Conservation (phyloP, 2,329 filamentous ascomycete genomes). For the Dryadomyces sulphureus region DNA sequence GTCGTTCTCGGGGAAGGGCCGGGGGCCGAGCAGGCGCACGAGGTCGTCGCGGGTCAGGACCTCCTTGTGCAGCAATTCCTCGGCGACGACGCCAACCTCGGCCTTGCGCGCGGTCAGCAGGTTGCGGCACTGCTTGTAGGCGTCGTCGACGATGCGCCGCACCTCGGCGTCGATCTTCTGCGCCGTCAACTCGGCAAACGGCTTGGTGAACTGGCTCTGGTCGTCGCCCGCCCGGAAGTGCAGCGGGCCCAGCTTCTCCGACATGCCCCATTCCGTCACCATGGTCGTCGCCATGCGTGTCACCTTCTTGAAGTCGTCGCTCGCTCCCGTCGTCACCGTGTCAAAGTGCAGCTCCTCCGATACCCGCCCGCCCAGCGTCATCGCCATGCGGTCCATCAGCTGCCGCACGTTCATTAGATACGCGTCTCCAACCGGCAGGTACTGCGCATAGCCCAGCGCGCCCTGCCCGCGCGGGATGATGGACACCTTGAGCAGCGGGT, state of each 20-base stretch:
- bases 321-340: constrained; percentile 86
- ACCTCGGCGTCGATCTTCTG: constrained; percentile 88
- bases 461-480: constrained; percentile 95
- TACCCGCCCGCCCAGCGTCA: constrained; percentile 92
- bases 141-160: constrained; percentile 77
- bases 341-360: constrained; percentile 95
- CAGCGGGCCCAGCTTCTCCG: constrained; percentile 78
- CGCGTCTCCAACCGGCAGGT: constrained; percentile 79
- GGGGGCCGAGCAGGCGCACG: constrained; percentile 69
- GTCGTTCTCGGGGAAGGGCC: constrained; percentile 71
- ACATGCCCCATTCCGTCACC: constrained; percentile 99
- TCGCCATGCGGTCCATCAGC: constrained; percentile 98
- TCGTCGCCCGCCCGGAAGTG: constrained; percentile 63
- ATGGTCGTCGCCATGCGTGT: constrained; percentile 91
- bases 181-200: constrained; percentile 88
- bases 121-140: constrained; percentile 79
- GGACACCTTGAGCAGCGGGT: constrained; percentile 92
- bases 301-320: constrained; percentile 97
- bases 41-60: constrained; percentile 84
- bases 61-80: constrained; percentile 87
- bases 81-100: constrained; percentile 78
- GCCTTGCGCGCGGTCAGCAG: constrained; percentile 74
- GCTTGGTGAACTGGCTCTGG: constrained; percentile 74
- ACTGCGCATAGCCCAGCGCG: constrained; percentile 90
- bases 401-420: constrained; percentile 94